Conservation (phyloP, 306 rosid species). For the Quercus agrifolia region DNA sequence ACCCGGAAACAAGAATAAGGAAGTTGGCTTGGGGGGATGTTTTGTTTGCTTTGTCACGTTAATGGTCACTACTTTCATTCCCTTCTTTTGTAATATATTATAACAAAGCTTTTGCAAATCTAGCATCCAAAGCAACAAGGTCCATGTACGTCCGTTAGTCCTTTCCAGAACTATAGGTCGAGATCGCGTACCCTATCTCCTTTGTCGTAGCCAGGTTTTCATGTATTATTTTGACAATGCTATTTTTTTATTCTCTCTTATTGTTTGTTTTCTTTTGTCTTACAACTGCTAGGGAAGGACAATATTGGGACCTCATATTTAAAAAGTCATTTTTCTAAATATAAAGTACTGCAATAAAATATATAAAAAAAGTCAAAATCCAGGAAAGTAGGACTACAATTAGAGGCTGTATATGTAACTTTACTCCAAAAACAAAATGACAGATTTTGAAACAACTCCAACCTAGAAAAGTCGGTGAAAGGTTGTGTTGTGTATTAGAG, state of each 20-base stretch:
- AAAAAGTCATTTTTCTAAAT: too few species aligned
- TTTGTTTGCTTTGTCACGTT: not conserved
- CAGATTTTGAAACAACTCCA: too few species aligned
- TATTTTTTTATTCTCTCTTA: not conserved
- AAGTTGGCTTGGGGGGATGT: not conserved
- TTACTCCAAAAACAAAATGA: too few species aligned
- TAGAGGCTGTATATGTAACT: too few species aligned
- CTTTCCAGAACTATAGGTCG: not conserved
- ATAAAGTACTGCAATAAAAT: too few species aligned
- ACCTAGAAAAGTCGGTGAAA: too few species aligned
- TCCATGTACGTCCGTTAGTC: not conserved
- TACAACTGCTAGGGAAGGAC: not conserved
- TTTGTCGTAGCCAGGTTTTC: not conserved
- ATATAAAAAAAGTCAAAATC: too few species aligned
- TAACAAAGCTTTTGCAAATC: not conserved
- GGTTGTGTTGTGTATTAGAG: too few species aligned
- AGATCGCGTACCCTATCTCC: not conserved
- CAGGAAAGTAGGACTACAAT: too few species aligned
- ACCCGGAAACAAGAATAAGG: not conserved
- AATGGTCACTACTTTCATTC: not conserved
- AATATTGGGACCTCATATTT: too few species aligned
- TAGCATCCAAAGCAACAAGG: not conserved
- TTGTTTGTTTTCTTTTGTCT: not conserved
- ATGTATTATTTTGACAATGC: not conserved
- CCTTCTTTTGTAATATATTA: not conserved